A percentile compares a stretch with the other conserved stretches of the same genome.
Evolutionary conservation across 495 filamentous ascomycete species (phyloP).

Genomic region (Penicillium parvum): DNA sequence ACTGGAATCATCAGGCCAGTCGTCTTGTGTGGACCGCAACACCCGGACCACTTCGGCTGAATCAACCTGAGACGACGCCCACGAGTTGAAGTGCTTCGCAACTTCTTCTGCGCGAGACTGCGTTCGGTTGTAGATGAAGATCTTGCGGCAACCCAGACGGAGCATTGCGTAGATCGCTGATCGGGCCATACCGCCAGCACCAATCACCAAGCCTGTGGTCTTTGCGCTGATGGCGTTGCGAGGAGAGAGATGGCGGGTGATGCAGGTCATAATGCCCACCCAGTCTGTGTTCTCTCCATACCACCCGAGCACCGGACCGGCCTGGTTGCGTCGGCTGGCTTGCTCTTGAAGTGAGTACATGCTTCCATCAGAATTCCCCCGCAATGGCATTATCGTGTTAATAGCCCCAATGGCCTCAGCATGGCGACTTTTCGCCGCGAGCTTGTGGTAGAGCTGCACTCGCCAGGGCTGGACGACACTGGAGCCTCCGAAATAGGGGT

Average conservation of each 20-base stretch:
- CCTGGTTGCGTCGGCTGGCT: slow-evolving; percentile 60
- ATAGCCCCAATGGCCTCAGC: slow-evolving; percentile 77
- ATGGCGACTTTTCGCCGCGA: slow-evolving; percentile 67
- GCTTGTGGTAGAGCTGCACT: slow-evolving; percentile 61
- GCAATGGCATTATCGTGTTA: slow-evolving; percentile 75
- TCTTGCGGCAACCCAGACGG: slow-evolving; percentile 69
- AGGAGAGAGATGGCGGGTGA: slow-evolving; percentile 71
- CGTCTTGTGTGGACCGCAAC: slow-evolving; percentile 50
- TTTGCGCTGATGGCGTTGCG: slow-evolving; percentile 68
- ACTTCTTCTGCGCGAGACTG: slow-evolving; percentile 58
- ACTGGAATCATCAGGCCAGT: slow-evolving; percentile 61
- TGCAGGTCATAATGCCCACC: slow-evolving; percentile 67
- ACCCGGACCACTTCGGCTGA: slow-evolving; percentile 55
- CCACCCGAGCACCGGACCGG: slow-evolving; percentile 60
- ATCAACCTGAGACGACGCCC: slow-evolving; percentile 41
- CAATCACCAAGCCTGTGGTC: slow-evolving; percentile 69
- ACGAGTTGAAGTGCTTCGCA: slow-evolving; percentile 66
- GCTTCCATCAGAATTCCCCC: slow-evolving; percentile 55
- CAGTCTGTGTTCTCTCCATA: slow-evolving; percentile 87
- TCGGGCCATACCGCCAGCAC: slow-evolving; percentile 78
- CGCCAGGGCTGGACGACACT: slow-evolving; percentile 74
- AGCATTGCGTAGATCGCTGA: slow-evolving; percentile 77
- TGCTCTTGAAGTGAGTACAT: slow-evolving; percentile 61
- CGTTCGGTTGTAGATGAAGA: slow-evolving; percentile 78
- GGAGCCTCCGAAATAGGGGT: slow-evolving; percentile 67